Base-by-base conservation (phyloP, 768 basidiomycete genomes). In the Erythrobasidium yunnanense region DNA sequence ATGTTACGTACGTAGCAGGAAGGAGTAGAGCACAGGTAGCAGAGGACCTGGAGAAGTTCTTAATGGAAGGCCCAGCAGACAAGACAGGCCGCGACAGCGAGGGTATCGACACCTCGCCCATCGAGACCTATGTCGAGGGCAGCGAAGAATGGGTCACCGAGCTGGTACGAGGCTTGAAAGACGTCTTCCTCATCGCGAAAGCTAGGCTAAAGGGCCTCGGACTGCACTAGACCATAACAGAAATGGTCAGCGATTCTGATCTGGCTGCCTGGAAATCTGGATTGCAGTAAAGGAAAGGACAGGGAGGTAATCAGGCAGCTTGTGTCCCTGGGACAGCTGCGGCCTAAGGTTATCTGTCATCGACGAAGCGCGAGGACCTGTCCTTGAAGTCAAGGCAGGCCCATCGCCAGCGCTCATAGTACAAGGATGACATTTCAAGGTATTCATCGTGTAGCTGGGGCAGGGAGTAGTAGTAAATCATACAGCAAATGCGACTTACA, bases 1-100 rank as follows among this genome's bases (percentile, higher is more conserved):
- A 74, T 71, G 73, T 78, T 66, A 79, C 77, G 8, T 79, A 77
- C 51, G 78, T 79, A 46, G 75, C 75, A 56, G 76, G 76, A 20
- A 30, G 68, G 49, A 57, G 52, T 22, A 45, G 65, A 56, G 68
- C 65, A 4, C 13, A 55, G 46, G 52, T 69, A 32, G 65, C 62
- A 23, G 13, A 68, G 15, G 67, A 69, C 25, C 30, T 65, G 30
- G 65, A 69, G 54, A 38, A n/a, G 11, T 68, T 68, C 23, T 46
- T 66, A 27, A 63, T 35, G 67, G 5, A 18, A 1, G 50, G 42
- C 4, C 23, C 63, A 11, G 49, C 20, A 13, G 42, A 23, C 22
- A 35, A 46, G 34, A n/a, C n/a, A n/a, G n/a, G n/a, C n/a, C n/a
- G n/a, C n/a, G 52, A 53, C 34, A 66, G 65, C 30, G 60, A 63